phyloP scores from a whole-genome alignment of 73 alveolate species.

The Tetrahymena elliotti region DNA sequence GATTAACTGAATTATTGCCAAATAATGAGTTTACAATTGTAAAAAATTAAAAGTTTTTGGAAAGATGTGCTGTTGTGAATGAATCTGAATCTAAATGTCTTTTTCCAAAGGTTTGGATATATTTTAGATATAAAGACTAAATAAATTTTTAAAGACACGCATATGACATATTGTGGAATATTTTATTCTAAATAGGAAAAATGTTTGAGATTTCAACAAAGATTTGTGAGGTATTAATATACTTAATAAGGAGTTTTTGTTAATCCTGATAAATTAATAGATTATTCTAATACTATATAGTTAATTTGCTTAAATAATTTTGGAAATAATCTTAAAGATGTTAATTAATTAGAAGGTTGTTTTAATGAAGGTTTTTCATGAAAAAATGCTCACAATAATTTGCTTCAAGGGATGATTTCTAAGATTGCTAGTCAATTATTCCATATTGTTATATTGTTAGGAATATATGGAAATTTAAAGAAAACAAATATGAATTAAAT shows the following conservation, averaged over 20 bases:
- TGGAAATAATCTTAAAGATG: no score
- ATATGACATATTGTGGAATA: neutral
- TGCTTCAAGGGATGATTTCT: neutral
- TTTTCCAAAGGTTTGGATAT: neutral
- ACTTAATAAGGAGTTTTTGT: neutral
- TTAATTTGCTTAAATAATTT: neutral
- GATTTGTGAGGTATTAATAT: neutral
- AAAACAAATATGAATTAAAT: neutral
- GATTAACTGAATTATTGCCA: neutral
- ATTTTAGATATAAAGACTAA: neutral
- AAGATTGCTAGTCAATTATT: neutral
- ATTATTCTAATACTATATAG: neutral
- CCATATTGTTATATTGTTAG: neutral
- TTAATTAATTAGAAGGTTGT: neutral
- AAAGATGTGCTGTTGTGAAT: neutral
- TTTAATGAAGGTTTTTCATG: neutral
- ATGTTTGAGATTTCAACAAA: neutral
- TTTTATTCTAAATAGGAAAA: neutral
- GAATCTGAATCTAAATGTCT: neutral
- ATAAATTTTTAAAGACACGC: neutral
- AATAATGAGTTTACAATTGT: neutral
- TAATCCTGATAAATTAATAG: neutral
- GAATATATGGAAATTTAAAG: neutral
- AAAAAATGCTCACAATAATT: neutral
- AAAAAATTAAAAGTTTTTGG: neutral